These are phyloP conservation scores for Pyricularia sp. DNA, from an alignment of 2,329 filamentous ascomycete species.

Conservation along the genomic window DNA sequence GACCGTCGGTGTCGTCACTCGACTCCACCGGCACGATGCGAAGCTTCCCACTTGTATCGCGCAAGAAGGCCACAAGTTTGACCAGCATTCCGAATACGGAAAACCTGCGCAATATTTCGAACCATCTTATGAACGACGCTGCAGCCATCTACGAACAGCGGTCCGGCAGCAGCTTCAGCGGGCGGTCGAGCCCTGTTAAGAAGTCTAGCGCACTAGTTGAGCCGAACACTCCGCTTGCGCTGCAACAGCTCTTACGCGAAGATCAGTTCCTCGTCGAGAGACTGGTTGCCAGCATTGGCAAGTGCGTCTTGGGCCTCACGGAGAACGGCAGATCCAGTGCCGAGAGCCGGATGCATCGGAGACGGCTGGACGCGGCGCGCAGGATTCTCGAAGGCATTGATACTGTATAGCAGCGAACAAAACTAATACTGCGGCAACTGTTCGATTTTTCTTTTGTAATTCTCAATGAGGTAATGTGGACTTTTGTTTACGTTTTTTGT, in stretches of 20 bases:
- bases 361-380: slow-evolving; percentile 62
- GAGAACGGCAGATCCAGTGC: slow-evolving; percentile 40
- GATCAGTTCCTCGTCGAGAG: slow-evolving; percentile 48
- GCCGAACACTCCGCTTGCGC: slow-evolving; percentile 21
- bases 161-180: slow-evolving; percentile 5
- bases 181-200: background rate
- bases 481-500: background rate
- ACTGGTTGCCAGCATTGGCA: slow-evolving; percentile 44
- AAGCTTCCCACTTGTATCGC: slow-evolving; percentile 44
- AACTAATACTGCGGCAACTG: background rate
- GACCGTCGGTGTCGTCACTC: slow-evolving; percentile 43
- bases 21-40: slow-evolving; percentile 45
- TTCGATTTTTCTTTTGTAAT: background rate
- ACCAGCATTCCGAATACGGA: slow-evolving; percentile 10
- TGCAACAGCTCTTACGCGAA: slow-evolving; percentile 35
- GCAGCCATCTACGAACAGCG: slow-evolving; percentile 25
- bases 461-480: background rate
- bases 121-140: slow-evolving; percentile 35
- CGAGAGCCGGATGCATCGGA: slow-evolving; percentile 51
- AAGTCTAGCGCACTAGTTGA: slow-evolving; percentile 2
- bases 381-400: slow-evolving; percentile 59
- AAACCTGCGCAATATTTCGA: slow-evolving; percentile 33
- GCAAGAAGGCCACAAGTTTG: slow-evolving; percentile 7
- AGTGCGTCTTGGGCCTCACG: slow-evolving; percentile 44
- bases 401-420: slow-evolving; percentile 4